Base-by-base conservation (phyloP, 352 stramenopile genomes). In the Phytophthora constricta region DNA sequence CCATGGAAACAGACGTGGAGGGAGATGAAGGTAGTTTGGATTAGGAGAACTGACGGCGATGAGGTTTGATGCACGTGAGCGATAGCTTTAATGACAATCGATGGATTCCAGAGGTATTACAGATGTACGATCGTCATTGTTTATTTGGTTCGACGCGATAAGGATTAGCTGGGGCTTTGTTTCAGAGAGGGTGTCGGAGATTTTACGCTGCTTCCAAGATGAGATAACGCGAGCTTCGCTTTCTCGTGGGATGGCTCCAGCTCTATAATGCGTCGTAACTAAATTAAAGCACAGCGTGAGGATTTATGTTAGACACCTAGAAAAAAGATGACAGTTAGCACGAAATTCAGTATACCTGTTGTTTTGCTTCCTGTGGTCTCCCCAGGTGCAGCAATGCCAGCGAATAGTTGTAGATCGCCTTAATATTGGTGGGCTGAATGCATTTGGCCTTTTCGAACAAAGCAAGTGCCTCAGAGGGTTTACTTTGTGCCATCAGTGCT, bases 321-420 rank as follows among this genome's bases (percentile, higher is more conserved):
- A 62, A 4, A 68, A 22, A 10, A 62, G 13, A 19, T 55, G 26
- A 37, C 20, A 58, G 25, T 53, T 64, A n/a, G n/a, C n/a, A n/a
- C n/a, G n/a, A n/a, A n/a, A n/a, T n/a, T n/a, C n/a, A n/a, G n/a
- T 66, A 27, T 61, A 90, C 74, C 57, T 82, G 68, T 26, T 47
- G 55, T 27, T 68, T 41, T 0, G 78, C 85, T 49, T 80, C 64
- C 0, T 57, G 28, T 0, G 42, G 53, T 27, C 72, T 55, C 0
- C 54, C 51, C 23, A 91, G 61, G 28, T 83, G 65, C 47, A 90
- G 58, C 45, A 89, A 74, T 48, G 74, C 78, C 2, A 92, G 65
- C 4, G 74, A 82, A 19, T 56, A 58, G 51, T 91, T 89, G 77
- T 87, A 92, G 10, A 74, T 55, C 13, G 81, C 80, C 62, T 92